A percentile compares a stretch with the other conserved stretches of the same genome.
Conservation (phyloP, 768 basidiomycete genomes). For the Mycena floridula region DNA sequence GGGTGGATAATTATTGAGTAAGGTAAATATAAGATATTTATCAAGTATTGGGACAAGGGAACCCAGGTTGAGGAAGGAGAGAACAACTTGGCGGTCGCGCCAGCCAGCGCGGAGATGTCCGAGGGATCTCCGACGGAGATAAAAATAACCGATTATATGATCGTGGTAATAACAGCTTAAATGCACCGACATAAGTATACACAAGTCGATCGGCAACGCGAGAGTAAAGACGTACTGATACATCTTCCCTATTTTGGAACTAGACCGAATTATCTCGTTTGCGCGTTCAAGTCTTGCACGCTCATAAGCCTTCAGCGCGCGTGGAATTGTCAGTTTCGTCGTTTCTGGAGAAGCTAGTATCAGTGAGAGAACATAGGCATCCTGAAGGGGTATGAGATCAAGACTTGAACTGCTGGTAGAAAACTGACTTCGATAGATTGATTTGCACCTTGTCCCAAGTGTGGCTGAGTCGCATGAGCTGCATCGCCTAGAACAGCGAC, state of each 20-base stretch:
- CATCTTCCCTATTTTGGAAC: neutral
- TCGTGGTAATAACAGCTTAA: too few relatives aligned
- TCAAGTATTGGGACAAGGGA: too few relatives aligned
- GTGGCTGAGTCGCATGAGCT: neutral
- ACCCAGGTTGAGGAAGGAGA: too few relatives aligned
- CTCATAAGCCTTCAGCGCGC: neutral
- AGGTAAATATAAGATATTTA: too few relatives aligned
- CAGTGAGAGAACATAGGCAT: neutral
- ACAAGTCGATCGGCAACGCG: neutral
- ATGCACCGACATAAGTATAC: too few relatives aligned
- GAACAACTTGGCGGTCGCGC: too few relatives aligned
- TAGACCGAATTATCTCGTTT: neutral
- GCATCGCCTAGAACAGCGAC: constrained; percentile 8
- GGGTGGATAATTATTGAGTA: too few relatives aligned
- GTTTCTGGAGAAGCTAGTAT: neutral
- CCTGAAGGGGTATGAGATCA: neutral
- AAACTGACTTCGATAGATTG: neutral
- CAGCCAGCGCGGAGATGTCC: too few relatives aligned
- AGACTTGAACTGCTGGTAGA: neutral
- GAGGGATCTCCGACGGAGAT: too few relatives aligned
- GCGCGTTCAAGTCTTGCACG: neutral
- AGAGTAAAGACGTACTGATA: neutral
- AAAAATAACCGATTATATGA: too few relatives aligned
- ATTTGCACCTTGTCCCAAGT: neutral
- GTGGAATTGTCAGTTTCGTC: neutral